phyloP scores from a whole-genome alignment of 2,329 filamentous ascomycete species.

The Sarocladiaceae sp. region DNA sequence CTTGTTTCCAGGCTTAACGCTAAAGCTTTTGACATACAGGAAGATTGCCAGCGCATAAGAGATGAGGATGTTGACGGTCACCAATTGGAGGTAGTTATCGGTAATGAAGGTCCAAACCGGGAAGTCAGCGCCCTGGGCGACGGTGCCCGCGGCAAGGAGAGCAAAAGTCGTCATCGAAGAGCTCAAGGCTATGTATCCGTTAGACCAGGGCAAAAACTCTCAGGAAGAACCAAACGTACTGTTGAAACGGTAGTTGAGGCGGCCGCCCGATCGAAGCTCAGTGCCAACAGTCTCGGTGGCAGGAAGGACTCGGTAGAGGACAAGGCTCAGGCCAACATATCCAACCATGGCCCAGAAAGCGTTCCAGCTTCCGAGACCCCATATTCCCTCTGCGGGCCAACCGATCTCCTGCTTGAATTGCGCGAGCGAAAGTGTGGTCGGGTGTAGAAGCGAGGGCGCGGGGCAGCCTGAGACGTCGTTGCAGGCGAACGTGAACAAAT shows the following conservation, averaged over 20 bases:
- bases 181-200: conserved; percentile 54
- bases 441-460: conserved; percentile 70
- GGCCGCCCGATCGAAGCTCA: conserved; percentile 62
- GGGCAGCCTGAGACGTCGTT: conserved; percentile 92
- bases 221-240: conserved; percentile 35
- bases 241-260: conserved; percentile 77
- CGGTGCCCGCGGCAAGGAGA: conserved; percentile 67
- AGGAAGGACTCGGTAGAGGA: conserved; percentile 72
- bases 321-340: conserved; percentile 71
- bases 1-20: conserved; percentile 67
- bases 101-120: conserved; percentile 88
- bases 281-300: conserved; percentile 66
- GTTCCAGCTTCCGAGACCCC: conserved; percentile 62
- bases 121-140: conserved; percentile 72
- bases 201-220: conserved; percentile 7
- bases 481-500: conserved; percentile 76
- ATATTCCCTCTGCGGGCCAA: conserved; percentile 68
- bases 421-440: conserved; percentile 62
- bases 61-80: conserved; percentile 77
- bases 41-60: conserved; percentile 66
- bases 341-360: conserved; percentile 64
- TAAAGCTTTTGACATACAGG: conserved; percentile 78
- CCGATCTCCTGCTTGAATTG: conserved; percentile 73
- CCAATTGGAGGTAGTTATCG: conserved; percentile 81
- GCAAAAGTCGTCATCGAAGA: conserved; percentile 69